Evolutionary conservation across 495 filamentous ascomycete species (phyloP).

Genomic region (Endocarpon pusillum): DNA sequence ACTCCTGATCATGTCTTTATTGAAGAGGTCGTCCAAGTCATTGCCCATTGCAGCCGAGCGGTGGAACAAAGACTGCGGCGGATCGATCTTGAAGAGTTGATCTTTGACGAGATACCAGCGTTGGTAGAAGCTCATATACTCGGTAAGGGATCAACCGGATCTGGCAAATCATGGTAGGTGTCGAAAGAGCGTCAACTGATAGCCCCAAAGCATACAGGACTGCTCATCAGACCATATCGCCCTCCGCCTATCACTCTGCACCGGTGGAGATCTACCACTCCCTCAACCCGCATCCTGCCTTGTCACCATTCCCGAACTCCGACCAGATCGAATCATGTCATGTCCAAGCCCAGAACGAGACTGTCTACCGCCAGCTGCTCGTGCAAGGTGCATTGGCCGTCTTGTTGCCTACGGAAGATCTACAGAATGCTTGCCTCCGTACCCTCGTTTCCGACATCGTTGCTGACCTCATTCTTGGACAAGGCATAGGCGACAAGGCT

Average conservation of each 20-base stretch:
- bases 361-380: constrained; percentile 62
- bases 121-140: constrained; percentile 63
- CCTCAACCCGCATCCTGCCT: constrained; percentile 58
- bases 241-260: constrained; percentile 22
- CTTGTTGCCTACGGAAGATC: constrained; percentile 78
- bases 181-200: too few relatives aligned
- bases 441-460: constrained; percentile 70
- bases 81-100: constrained; percentile 62
- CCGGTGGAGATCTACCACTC: constrained; percentile 60
- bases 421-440: constrained; percentile 70
- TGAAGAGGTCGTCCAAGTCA: constrained; percentile 69
- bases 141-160: constrained; percentile 36
- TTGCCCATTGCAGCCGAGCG: constrained; percentile 76
- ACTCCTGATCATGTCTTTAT: constrained; percentile 78
- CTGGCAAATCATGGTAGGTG: background rate
- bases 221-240: constrained; percentile 37
- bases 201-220: constrained; percentile 29
- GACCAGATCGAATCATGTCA: constrained; percentile 29
- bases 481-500: constrained; percentile 53
- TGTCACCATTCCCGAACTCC: constrained; percentile 55
- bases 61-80: constrained; percentile 70
- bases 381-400: constrained; percentile 62
- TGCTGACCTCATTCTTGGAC: constrained; percentile 69
- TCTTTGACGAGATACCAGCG: constrained; percentile 79
- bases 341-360: constrained; percentile 58